Conservation (phyloP, 2,329 filamentous ascomycete genomes). For the Fusarium begoniae region DNA sequence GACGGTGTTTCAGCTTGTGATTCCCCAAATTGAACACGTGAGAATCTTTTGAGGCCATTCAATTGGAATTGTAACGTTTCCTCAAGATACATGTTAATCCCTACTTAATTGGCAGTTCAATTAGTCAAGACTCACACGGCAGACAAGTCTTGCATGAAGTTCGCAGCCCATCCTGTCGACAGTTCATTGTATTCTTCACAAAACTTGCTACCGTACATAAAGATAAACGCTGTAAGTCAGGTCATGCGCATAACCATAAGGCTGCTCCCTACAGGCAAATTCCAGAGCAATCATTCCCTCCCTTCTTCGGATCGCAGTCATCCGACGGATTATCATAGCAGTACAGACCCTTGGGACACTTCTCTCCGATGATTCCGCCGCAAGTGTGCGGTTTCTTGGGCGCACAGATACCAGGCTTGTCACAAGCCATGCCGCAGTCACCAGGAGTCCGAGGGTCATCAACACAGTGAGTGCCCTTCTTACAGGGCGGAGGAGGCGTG, state of each 20-base stretch:
- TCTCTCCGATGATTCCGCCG: slow-evolving; percentile 38
- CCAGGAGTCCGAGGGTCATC: slow-evolving; percentile 46
- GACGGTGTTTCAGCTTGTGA: neutral
- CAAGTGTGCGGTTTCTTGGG: slow-evolving; percentile 35
- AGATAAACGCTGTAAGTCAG: neutral
- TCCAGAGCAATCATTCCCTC: slow-evolving; percentile 45
- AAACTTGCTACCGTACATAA: neutral
- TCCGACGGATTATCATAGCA: slow-evolving; percentile 46
- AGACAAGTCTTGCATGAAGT: neutral
- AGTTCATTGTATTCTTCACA: neutral
- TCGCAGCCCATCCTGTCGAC: neutral
- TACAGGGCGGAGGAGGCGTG: slow-evolving; percentile 39
- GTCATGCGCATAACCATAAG: too few relatives aligned
- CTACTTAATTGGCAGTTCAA: too few relatives aligned
- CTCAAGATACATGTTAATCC: fast-evolving
- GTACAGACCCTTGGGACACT: slow-evolving; percentile 41
- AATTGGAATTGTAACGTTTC: neutral
- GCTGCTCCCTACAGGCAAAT: slow-evolving; percentile 41
- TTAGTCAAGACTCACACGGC: too few relatives aligned
- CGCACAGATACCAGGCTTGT: slow-evolving; percentile 48
- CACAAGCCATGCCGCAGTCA: slow-evolving; percentile 49
- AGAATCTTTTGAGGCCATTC: neutral
- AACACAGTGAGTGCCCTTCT: slow-evolving; percentile 39
- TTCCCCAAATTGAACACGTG: neutral
- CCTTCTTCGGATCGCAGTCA: slow-evolving; percentile 40